Evolutionary conservation across 148 eudicot genomes (phyloP).

Genomic region (Beta vulgaris): DNA sequence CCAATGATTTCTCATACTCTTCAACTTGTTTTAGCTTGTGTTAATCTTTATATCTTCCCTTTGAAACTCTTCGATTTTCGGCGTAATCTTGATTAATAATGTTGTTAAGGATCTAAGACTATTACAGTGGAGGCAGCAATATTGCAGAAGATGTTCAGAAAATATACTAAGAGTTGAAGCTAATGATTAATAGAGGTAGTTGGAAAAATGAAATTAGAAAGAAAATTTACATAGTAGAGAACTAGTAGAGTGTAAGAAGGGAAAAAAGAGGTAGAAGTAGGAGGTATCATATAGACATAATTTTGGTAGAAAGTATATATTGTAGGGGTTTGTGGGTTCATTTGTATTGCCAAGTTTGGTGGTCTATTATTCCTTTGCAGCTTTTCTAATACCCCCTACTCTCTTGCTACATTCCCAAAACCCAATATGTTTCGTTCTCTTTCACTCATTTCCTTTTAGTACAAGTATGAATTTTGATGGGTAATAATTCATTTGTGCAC

Average conservation of each 20-base stretch:
- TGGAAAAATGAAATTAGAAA: background rate
- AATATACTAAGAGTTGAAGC: too few relatives aligned
- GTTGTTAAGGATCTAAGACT: background rate
- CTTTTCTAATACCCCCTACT: background rate
- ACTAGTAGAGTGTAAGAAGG: background rate
- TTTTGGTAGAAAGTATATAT: background rate
- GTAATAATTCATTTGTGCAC: too few relatives aligned
- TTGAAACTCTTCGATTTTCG: background rate
- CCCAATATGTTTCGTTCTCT: background rate
- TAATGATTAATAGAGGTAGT: background rate
- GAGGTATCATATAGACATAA: background rate
- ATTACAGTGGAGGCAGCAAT: too few relatives aligned
- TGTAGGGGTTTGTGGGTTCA: background rate
- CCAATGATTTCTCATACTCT: constrained; percentile 6
- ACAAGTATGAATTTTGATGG: too few relatives aligned
- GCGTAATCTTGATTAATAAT: background rate
- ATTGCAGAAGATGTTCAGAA: too few relatives aligned
- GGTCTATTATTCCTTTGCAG: constrained; percentile 1
- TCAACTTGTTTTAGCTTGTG: background rate
- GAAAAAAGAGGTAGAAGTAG: background rate
- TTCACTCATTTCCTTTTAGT: background rate
- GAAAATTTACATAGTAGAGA: background rate
- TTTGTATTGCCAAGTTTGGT: constrained; percentile 1
- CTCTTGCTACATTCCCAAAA: constrained; percentile 2
- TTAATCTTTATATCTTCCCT: background rate